phyloP scores from a whole-genome alignment of 1,284 basidiomycete species.

The Ustilago shanxiensis region DNA sequence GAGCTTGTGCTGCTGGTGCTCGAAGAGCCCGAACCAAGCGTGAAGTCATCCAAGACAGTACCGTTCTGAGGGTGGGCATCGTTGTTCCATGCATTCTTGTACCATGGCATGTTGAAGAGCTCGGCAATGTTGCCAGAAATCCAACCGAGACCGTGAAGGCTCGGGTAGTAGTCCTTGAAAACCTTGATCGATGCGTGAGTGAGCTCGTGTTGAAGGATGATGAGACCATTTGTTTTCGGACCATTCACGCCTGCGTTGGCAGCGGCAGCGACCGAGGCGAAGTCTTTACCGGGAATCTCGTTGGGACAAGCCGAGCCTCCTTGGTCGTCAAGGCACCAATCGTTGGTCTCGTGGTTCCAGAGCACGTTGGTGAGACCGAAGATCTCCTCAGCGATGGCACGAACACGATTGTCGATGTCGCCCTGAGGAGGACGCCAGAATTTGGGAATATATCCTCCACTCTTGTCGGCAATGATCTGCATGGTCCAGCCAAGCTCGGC shows the following conservation, averaged over 20 bases:
- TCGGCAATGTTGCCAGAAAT: constrained; percentile 57
- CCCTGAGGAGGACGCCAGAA: constrained; percentile 71
- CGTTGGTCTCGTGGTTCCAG: constrained; percentile 65
- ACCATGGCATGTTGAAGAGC: constrained; percentile 48
- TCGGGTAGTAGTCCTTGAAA: constrained; percentile 79
- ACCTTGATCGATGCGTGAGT: constrained; percentile 76
- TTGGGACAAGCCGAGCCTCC: constrained; percentile 47
- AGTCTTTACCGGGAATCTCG: constrained; percentile 38
- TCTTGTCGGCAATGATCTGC: constrained; percentile 78
- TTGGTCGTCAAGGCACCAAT: constrained; percentile 66
- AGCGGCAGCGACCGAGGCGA: constrained; percentile 41
- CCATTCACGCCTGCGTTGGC: constrained; percentile 35
- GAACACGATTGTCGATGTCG: constrained; percentile 69
- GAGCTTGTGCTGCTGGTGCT: constrained; percentile 5
- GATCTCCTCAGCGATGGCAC: constrained; percentile 62
- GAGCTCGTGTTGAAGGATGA: constrained; percentile 88
- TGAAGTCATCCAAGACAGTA: constrained; percentile 32
- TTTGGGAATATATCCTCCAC: constrained; percentile 65
- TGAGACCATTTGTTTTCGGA: constrained; percentile 76
- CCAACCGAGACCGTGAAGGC: constrained; percentile 79
- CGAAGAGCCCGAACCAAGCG: constrained; percentile 10
- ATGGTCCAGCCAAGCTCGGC: constrained; percentile 94
- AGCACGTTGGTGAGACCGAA: constrained; percentile 69
- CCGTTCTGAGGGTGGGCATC: constrained; percentile 21
- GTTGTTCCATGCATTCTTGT: constrained; percentile 53